Evolutionary conservation across 1,139 yeast genomes (phyloP).

Genomic region (Candida smagusa): DNA sequence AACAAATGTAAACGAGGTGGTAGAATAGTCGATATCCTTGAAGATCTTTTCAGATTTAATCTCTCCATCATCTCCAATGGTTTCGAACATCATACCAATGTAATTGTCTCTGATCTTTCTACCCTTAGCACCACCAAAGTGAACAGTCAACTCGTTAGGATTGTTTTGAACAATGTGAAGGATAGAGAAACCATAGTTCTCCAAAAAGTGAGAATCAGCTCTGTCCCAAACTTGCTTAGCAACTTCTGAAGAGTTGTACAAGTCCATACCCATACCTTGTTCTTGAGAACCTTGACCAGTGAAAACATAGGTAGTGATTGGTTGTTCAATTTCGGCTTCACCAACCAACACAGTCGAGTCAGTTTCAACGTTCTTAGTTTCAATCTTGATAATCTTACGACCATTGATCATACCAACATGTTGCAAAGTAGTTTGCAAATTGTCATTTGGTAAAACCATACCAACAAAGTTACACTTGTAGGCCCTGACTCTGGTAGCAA

Average conservation of each 20-base stretch:
- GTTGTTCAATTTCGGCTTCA: slow-evolving; percentile 98
- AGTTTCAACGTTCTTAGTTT: slow-evolving; percentile 79
- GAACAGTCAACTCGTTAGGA: slow-evolving; percentile 92
- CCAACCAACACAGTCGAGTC: slow-evolving; percentile 77
- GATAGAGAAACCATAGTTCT: slow-evolving; percentile 95
- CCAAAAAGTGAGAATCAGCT: slow-evolving; percentile 89
- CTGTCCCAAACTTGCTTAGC: slow-evolving; percentile 97
- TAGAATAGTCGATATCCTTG: slow-evolving; percentile 79
- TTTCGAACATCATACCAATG: slow-evolving; percentile 96
- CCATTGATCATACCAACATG: slow-evolving; percentile 99
- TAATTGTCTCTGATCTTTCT: slow-evolving; percentile 92
- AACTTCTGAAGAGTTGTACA: slow-evolving; percentile 84
- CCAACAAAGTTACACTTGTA: slow-evolving; percentile 89
- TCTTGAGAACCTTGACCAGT: slow-evolving; percentile 99
- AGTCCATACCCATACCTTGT: slow-evolving; percentile 99
- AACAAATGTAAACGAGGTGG: slow-evolving; percentile 82
- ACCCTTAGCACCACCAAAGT: slow-evolving; percentile 98
- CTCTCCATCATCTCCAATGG: slow-evolving; percentile 80
- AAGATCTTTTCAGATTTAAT: slow-evolving; percentile 90
- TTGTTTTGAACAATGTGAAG: slow-evolving; percentile 92
- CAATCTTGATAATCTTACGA: slow-evolving; percentile 93
- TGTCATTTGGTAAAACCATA: slow-evolving; percentile 96
- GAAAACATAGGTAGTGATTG: slow-evolving; percentile 92
- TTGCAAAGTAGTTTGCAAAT: slow-evolving; percentile 81
- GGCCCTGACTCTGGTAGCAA: slow-evolving; percentile 93